Evolutionary conservation across 1,284 basidiomycete species (phyloP).

Genomic region (Sporisorium iseilematis-ciliati): DNA sequence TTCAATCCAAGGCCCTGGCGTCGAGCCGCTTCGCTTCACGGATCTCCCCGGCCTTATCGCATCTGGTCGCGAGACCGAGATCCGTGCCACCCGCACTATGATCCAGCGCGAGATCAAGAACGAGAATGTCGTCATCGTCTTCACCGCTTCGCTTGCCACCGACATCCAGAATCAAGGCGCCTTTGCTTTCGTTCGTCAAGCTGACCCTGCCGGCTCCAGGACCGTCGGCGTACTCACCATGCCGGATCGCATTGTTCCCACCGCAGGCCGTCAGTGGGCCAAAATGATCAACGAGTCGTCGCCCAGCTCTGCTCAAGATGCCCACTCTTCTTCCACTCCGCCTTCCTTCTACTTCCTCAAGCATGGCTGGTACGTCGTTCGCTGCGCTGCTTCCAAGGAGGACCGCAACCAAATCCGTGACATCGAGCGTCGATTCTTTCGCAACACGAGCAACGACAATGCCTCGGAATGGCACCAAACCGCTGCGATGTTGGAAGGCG

Average conservation of each 20-base stretch:
- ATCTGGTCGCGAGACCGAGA: constrained; percentile 7
- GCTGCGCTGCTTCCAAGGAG: constrained; percentile 28
- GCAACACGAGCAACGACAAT: neutral
- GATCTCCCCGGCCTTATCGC: constrained; percentile 34
- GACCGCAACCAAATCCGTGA: constrained; percentile 3
- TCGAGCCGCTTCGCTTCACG: constrained; percentile 31
- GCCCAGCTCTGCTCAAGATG: neutral
- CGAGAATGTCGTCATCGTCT: constrained; percentile 19
- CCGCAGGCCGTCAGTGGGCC: constrained; percentile 17
- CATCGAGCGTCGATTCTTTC: constrained; percentile 21
- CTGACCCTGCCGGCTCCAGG: constrained; percentile 9
- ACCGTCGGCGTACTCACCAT: constrained; percentile 38
- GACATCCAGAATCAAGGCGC: constrained; percentile 22
- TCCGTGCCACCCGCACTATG: constrained; percentile 20
- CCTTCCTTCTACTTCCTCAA: constrained; percentile 14
- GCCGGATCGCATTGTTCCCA: constrained; percentile 28
- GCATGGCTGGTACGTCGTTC: constrained; percentile 40
- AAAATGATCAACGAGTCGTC: constrained; percentile 32
- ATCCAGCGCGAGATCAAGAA: constrained; percentile 21
- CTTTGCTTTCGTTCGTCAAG: constrained; percentile 11
- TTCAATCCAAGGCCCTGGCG: constrained; percentile 11
- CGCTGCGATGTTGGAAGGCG: constrained; percentile 4
- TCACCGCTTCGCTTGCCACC: constrained; percentile 19
- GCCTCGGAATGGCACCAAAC: constrained; percentile 5
- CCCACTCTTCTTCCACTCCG: neutral